Evolutionary conservation across 176 grass and related monocot species (phyloP).

Genomic region (Hordeum marinum): DNA sequence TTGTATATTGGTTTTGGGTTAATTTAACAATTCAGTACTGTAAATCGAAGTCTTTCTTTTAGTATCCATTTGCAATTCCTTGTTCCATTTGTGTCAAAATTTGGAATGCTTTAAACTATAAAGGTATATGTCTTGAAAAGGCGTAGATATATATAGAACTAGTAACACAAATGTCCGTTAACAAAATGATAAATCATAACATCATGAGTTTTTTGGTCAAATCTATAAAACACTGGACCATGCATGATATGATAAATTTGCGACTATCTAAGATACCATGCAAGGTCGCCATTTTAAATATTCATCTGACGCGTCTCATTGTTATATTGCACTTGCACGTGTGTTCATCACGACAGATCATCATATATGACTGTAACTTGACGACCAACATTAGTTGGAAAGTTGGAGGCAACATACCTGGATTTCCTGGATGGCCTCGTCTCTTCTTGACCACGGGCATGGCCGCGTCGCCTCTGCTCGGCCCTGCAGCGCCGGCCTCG

Average conservation of each 20-base stretch:
- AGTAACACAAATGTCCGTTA: not conserved
- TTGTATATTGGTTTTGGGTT: not conserved
- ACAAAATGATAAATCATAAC: not conserved
- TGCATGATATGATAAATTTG: not conserved
- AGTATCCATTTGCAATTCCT: not conserved
- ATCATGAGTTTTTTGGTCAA: not conserved
- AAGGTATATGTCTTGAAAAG: not conserved
- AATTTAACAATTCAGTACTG: not conserved
- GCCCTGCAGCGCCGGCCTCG: constrained; percentile 14
- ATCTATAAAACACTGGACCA: not conserved
- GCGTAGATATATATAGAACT: not conserved
- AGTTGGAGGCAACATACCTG: constrained; percentile 24
- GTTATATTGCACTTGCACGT: constrained; percentile 22
- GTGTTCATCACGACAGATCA: not conserved
- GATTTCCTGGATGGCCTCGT: constrained; percentile 48
- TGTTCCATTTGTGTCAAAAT: not conserved
- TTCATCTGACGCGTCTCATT: not conserved
- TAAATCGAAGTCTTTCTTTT: not conserved
- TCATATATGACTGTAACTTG: not conserved
- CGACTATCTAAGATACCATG: not conserved
- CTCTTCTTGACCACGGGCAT: constrained; percentile 44
- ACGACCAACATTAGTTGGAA: not conserved
- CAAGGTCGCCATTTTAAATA: not conserved
- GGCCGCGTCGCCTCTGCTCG: constrained; percentile 28
- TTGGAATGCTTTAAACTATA: not conserved